phyloP scores from a whole-genome alignment of 371 early-diverging fungal species.

The Nematocida major region DNA sequence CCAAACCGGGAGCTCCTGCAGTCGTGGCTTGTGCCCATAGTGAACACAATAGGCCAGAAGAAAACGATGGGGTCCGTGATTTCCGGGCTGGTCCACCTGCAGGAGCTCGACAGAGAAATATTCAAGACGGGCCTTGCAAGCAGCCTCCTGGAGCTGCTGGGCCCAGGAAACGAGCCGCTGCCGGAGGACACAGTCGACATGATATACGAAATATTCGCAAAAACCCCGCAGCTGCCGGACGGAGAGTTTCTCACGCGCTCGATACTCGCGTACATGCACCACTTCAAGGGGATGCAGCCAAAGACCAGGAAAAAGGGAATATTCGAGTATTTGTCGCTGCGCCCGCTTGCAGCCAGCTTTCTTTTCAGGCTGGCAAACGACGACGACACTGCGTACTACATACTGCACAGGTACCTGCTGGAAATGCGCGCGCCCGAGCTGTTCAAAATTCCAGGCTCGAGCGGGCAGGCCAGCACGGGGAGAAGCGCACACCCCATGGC shows the following conservation, averaged over 20 bases:
- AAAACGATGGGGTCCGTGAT: conserved; percentile 24
- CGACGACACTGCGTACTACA: conserved; percentile 45
- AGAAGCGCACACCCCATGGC: neutral
- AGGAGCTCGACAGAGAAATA: conserved; percentile 13
- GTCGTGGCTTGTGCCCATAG: conserved; percentile 40
- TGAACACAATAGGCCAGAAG: conserved; percentile 38
- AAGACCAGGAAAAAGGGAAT: conserved; percentile 2
- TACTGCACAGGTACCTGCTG: conserved; percentile 6
- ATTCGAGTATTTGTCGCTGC: neutral
- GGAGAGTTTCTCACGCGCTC: conserved; percentile 40
- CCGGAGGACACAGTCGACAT: conserved; percentile 7
- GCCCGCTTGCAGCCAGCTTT: neutral
- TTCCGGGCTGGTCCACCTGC: conserved; percentile 22
- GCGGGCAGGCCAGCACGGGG: neutral
- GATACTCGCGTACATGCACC: conserved; percentile 4
- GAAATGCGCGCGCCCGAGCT: neutral
- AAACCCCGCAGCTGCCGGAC: conserved; percentile 3
- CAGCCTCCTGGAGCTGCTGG: conserved; percentile 29
- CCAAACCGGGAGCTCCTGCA: conserved; percentile 40
- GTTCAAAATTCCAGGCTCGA: neutral
- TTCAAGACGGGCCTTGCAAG: conserved; percentile 30
- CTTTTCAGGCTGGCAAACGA: conserved; percentile 43
- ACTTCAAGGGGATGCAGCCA: conserved; percentile 26
- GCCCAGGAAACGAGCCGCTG: neutral
- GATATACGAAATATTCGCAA: conserved; percentile 32